phyloP scores from a whole-genome alignment of 768 basidiomycete species.

The Lactarius vividus region DNA sequence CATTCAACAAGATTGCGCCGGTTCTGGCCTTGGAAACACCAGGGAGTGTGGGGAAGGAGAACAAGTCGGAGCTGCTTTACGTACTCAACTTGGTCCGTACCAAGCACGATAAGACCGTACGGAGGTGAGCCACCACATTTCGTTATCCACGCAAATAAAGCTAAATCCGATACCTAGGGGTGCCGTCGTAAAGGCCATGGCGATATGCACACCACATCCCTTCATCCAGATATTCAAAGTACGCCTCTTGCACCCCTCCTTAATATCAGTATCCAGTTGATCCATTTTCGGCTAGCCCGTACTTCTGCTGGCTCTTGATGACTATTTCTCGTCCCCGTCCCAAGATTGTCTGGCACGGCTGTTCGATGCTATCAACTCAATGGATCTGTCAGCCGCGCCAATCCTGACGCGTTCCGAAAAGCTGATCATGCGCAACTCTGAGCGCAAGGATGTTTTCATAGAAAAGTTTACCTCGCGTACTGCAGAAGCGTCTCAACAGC shows the following conservation, averaged over 20 bases:
- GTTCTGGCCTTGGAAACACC: slow-evolving; percentile 69
- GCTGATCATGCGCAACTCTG: slow-evolving; percentile 83
- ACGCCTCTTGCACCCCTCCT: slow-evolving; percentile 23
- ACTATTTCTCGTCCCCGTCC: slow-evolving; percentile 88
- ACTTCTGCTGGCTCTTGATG: slow-evolving; percentile 89
- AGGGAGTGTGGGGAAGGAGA: slow-evolving; percentile 33
- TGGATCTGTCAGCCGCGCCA: slow-evolving; percentile 82
- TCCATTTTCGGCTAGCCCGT: slow-evolving; percentile 63
- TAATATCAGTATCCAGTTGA: not conserved
- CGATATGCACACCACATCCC: slow-evolving; percentile 89
- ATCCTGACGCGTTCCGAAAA: slow-evolving; percentile 78
- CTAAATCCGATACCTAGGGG: slow-evolving; percentile 55
- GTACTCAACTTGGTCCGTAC: slow-evolving; percentile 90
- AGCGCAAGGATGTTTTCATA: slow-evolving; percentile 87
- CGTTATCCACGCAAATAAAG: not conserved
- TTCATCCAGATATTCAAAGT: slow-evolving; percentile 97
- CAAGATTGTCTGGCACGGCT: slow-evolving; percentile 87
- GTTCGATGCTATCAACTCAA: slow-evolving; percentile 90
- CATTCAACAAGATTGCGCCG: slow-evolving; percentile 82
- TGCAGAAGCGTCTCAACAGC: slow-evolving; percentile 14
- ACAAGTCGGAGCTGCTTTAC: slow-evolving; percentile 62
- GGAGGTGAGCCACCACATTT: slow-evolving; percentile 48
- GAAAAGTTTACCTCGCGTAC: slow-evolving; percentile 61
- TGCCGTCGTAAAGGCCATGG: slow-evolving; percentile 91
- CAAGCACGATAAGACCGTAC: slow-evolving; percentile 80